Evolutionary conservation across 2,329 filamentous ascomycete genomes (phyloP).

Genomic region (Akanthomyces uredinophilus): DNA sequence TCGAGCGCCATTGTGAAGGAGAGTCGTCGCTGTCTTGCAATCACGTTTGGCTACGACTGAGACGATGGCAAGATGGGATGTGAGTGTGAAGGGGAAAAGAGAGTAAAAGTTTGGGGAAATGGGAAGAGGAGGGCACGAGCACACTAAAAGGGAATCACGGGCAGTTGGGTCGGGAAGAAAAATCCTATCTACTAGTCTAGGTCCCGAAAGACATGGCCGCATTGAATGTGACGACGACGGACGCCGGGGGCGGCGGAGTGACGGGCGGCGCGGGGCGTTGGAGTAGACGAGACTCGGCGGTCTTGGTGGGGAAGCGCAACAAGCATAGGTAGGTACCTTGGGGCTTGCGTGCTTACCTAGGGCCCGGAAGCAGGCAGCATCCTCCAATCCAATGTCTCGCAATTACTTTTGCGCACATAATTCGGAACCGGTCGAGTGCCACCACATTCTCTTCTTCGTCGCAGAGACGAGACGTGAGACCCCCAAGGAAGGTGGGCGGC

Average conservation of each 20-base stretch:
- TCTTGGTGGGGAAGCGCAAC: neutral
- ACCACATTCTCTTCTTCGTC: too few species aligned
- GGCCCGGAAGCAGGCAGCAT: neutral
- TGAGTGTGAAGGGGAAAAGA: neutral
- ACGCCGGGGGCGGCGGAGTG: conserved; percentile 1
- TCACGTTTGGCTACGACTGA: neutral
- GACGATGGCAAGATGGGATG: neutral
- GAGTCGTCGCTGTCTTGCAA: neutral
- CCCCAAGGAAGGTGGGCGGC: neutral
- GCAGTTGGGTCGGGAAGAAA: neutral
- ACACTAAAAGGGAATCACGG: conserved; percentile 7
- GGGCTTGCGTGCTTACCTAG: too few species aligned
- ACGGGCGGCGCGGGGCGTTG: conserved; percentile 2
- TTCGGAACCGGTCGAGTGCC: too few species aligned
- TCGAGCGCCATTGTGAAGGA: conserved; percentile 24
- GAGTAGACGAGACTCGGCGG: neutral
- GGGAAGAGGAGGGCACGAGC: neutral
- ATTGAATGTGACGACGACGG: neutral
- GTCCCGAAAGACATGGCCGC: conserved; percentile 3
- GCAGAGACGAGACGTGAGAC: too few species aligned
- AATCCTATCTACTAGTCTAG: neutral
- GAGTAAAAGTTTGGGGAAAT: neutral
- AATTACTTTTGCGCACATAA: neutral
- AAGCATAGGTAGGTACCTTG: too few species aligned
- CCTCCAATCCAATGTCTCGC: conserved; percentile 7